Conservation (phyloP, 73 alveolate genomes). For the Uronychia binucleata region DNA sequence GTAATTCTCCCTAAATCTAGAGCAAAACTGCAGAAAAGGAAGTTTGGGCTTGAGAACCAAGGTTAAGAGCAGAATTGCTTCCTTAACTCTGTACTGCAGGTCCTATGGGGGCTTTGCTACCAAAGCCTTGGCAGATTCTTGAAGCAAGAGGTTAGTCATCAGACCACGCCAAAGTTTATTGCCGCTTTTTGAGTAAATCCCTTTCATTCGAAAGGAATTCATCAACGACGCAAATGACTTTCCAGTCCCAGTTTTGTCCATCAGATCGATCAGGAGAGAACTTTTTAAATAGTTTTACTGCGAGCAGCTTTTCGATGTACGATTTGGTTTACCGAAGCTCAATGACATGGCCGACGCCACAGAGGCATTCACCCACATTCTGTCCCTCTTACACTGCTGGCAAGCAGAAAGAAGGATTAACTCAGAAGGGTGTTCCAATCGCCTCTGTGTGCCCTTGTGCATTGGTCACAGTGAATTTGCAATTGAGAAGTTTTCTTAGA, state of each 20-base stretch:
- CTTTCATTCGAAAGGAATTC: not conserved
- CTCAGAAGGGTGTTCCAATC: not conserved
- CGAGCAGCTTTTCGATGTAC: not conserved
- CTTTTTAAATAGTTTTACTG: not conserved
- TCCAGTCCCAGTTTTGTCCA: not conserved
- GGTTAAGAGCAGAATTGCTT: not conserved
- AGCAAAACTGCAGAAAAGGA: too few relatives aligned
- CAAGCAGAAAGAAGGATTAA: not conserved
- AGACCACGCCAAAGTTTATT: not conserved
- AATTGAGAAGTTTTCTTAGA: not conserved
- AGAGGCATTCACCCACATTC: not conserved
- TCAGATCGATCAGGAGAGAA: not conserved
- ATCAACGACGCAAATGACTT: not conserved
- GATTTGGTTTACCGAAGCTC: not conserved
- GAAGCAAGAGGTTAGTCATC: not conserved
- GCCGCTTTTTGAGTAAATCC: not conserved
- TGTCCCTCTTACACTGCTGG: not conserved
- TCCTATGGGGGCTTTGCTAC: not conserved
- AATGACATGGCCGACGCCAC: not conserved
- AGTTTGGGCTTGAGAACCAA: not conserved
- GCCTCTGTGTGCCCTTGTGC: not conserved
- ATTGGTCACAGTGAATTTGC: not conserved
- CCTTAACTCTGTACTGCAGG: not conserved
- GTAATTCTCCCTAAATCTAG: too few relatives aligned
- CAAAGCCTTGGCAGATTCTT: not conserved